Evolutionary conservation across 345 rosid genomes (phyloP).

Genomic region (Lagerstroemia speciosa): DNA sequence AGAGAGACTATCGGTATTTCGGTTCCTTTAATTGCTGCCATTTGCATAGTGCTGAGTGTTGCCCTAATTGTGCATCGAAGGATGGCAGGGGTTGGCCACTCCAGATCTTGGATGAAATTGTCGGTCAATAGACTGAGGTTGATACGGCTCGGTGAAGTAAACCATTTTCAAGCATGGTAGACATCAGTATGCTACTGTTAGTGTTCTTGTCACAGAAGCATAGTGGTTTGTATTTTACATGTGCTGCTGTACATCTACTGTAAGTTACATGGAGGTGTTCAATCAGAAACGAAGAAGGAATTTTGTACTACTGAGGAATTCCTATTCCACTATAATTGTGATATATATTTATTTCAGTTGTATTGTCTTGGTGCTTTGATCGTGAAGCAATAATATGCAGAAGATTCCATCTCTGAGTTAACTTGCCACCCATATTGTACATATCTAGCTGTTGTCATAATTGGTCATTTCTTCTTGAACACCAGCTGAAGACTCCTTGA

Average conservation of each 20-base stretch:
- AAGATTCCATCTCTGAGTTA: background rate
- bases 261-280: background rate
- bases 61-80: constrained; percentile 34
- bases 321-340: background rate
- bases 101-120: constrained; percentile 55
- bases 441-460: background rate
- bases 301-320: background rate
- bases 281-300: background rate
- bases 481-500: background rate
- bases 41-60: constrained; percentile 53
- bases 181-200: background rate
- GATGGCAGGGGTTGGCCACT: constrained; percentile 16
- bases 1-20: constrained; percentile 34
- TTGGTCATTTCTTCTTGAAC: background rate
- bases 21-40: constrained; percentile 46
- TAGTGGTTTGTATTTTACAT: background rate
- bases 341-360: background rate
- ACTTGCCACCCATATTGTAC: background rate
- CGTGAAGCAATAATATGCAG: background rate
- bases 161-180: background rate
- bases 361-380: background rate
- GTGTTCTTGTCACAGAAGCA: background rate
- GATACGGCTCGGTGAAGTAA: constrained; percentile 6
- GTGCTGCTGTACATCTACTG: background rate
- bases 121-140: constrained; percentile 33